phyloP scores from a whole-genome alignment of 2,329 filamentous ascomycete species.

The Apiospora saccharicola region DNA sequence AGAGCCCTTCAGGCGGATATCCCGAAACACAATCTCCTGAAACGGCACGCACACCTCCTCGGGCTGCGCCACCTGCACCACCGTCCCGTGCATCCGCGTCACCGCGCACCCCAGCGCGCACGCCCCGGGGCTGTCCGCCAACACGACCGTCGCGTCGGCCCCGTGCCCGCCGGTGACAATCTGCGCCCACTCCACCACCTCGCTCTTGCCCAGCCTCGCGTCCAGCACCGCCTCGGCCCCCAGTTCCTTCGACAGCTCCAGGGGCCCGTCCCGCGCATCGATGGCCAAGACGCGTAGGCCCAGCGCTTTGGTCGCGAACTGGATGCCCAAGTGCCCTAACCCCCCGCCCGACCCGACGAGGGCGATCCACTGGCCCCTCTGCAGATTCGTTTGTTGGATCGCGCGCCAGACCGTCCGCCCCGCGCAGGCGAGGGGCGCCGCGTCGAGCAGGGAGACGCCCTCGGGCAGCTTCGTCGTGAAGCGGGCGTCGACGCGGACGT shows the following conservation, averaged over 20 bases:
- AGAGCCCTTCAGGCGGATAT: slow-evolving; percentile 40
- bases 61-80: slow-evolving; percentile 67
- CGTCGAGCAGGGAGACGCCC: slow-evolving; percentile 55
- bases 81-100: slow-evolving; percentile 65
- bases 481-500: slow-evolving; percentile 57
- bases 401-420: slow-evolving; percentile 28
- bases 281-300: slow-evolving; percentile 61
- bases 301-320: slow-evolving; percentile 54
- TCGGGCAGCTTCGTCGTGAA: slow-evolving; percentile 56
- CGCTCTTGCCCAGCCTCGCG: slow-evolving; percentile 52
- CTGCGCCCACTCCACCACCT: slow-evolving; percentile 55
- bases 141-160: slow-evolving; percentile 59
- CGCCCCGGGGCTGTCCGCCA: slow-evolving; percentile 59
- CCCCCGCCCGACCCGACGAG: slow-evolving; percentile 59
- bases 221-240: slow-evolving; percentile 63
- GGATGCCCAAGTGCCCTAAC: slow-evolving; percentile 59
- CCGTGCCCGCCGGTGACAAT: slow-evolving; percentile 56
- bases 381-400: slow-evolving; percentile 1
- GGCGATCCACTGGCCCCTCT: slow-evolving; percentile 47
- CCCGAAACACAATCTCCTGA: slow-evolving; percentile 53
- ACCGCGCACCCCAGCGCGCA: slow-evolving; percentile 60
- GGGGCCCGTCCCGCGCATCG: slow-evolving; percentile 61
- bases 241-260: slow-evolving; percentile 53
- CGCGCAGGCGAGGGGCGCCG: slow-evolving; percentile 58
- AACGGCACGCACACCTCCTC: slow-evolving; percentile 68